Evolutionary conservation across 345 rosid species (phyloP), one percentile per base, ranked within the genome.

Genomic region (Geranium rotundifolium): DNA sequence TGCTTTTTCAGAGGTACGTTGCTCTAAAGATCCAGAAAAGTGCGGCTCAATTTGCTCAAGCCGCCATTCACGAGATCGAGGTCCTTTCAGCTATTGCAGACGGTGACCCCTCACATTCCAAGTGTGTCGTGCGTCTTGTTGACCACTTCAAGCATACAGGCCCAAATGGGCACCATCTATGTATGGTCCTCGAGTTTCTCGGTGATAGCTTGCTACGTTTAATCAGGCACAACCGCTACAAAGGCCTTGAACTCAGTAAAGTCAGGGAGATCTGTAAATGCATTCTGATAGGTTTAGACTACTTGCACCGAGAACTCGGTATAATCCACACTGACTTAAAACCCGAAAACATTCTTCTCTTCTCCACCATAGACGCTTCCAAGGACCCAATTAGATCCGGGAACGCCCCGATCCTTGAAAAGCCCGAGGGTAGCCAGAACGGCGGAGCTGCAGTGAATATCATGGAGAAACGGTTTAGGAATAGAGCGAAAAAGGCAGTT

Each of bases 11-110:
- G 99, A 86, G 52, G 31, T 93, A 83, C 70, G 95, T 90, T 70
- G 99, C 99, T 61, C 88, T 93, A 69, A 93, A 93, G 82, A 93
- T 93, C 74, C 97, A 90, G 81, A 93, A 90, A 78, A 93, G 99
- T 46, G 97, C 97, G 5, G 87, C 89, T 20, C 96, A 88, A 61
- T 93, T 93, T 78, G 92, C 97, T 30, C 92, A 90, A 79, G 97
- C 97, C 46, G 97, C 97, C 8, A 79, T 93, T 57, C 99, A 95
- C 67, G 99, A 95, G 82, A 95, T 95, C 18, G 95, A 81, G 64
- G 65, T 95, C 59, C 89, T 95, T 65, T 81, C 83, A 4, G 85
- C 84, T 60, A 72, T 88, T 79, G 83, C 95, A 8, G 70, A 84
- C 0, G 79, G 89, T 19, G 96, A 90, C 70, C 75, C 82, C 37